Percentiles rank a stretch among this genome's conserved stretches.
phyloP scores from a whole-genome alignment of 768 basidiomycete genomes.

The Vishniacozyma victoriae region DNA sequence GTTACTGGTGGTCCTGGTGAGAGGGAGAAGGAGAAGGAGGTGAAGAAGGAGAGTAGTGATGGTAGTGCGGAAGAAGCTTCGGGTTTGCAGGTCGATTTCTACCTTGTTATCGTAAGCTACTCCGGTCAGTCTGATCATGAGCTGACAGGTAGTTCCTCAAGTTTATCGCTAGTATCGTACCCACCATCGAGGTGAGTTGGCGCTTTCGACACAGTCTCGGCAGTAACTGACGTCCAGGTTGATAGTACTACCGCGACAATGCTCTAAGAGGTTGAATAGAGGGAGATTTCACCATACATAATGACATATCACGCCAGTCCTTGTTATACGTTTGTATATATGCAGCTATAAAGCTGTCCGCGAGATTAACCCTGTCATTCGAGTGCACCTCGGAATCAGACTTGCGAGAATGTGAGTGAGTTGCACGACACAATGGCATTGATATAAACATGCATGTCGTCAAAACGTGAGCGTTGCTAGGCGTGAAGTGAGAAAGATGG shows the following conservation, averaged over 20 bases:
- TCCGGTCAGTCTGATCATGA: not conserved
- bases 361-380: too few species aligned
- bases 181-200: constrained; percentile 81
- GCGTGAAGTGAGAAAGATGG: too few species aligned
- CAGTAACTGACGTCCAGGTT: constrained; percentile 14
- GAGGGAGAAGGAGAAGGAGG: constrained; percentile 10
- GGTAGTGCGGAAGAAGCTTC: constrained; percentile 61
- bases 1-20: constrained; percentile 57
- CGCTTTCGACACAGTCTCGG: not conserved
- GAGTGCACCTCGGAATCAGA: too few species aligned
- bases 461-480: too few species aligned
- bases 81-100: constrained; percentile 95
- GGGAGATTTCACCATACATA: too few species aligned
- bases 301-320: too few species aligned
- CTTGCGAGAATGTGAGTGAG: too few species aligned
- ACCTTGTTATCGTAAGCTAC: constrained; percentile 63
- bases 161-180: constrained; percentile 96
- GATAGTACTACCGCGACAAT: constrained; percentile 40
- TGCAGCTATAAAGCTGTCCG: too few species aligned
- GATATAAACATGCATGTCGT: too few species aligned
- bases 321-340: too few species aligned
- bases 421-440: too few species aligned
- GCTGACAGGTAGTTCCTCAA: constrained; percentile 66
- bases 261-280: constrained; percentile 15
- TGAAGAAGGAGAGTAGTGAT: constrained; percentile 48